Evolutionary conservation across 2,329 filamentous ascomycete species (phyloP), one percentile per base, ranked within the genome.

Genomic region (Incumbomyces delicatus): DNA sequence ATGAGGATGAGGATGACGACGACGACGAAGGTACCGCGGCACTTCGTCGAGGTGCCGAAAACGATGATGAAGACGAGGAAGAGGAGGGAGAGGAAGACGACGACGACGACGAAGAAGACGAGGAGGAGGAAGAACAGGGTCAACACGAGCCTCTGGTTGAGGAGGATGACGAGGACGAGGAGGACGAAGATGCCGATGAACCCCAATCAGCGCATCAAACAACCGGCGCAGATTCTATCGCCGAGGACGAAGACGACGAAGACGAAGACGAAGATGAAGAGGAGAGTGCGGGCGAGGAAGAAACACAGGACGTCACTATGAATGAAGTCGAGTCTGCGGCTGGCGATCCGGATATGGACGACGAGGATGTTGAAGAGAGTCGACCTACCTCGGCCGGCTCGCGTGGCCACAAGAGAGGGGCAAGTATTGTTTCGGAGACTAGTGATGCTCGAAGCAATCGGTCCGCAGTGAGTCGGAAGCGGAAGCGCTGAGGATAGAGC

Each of bases 341-440:
- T 3, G 34, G 43, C 11, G 38, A 44, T 12, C 43, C 40, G 8
- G 42, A 50, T 16, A 45, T 46, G 18, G 30, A 33, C 12, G 48
- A 52, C n/a, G 40, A 42, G 11, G 51, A 50, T 18, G 49, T 37
- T 6, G 38, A 52, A 33, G 50, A 42, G 41, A 16, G 40, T 44
- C 22, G 46, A 35, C 29, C 41, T 8, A 35, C 32, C 18, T 50
- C 48, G 34, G 37, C 43, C 32, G 27, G 31, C 36, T 35, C 44
- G 42, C 31, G 43, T 41, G 34, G 48, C 42, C 81, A 84, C 53
- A 94, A 94, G 69, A 77, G 87, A 49, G 92, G 87, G 61, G 86
- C 86, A 1, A 94, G 87, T 62, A 85, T 88, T 29, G 63, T 94
- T 44, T 90, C 85, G 62, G 70, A 73, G 13, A 68, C 69, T 5